These are phyloP conservation scores for Aspergillus novofumigatus DNA, from an alignment of 2,329 filamentous ascomycete species.

Conservation along the genomic window DNA sequence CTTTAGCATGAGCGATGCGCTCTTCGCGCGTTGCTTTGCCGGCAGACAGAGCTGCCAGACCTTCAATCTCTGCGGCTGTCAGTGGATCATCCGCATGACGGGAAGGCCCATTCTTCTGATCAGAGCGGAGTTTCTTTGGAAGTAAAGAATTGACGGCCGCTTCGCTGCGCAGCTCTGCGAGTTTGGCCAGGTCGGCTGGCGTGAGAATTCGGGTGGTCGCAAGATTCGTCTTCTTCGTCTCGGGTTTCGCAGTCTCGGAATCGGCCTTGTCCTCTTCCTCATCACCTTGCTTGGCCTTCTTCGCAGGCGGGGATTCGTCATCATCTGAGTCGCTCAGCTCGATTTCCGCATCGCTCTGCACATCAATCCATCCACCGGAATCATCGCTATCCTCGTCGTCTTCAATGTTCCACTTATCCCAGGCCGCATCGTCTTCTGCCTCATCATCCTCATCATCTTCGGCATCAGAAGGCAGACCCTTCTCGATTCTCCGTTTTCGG, in stretches of 20 bases:
- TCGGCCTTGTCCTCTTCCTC: constrained; percentile 35
- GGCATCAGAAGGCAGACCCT: constrained; percentile 60
- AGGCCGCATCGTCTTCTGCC: constrained; percentile 49
- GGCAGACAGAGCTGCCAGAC: constrained; percentile 65
- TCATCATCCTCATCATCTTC: constrained; percentile 59
- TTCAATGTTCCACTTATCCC: constrained; percentile 60
- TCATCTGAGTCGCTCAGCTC: constrained; percentile 70
- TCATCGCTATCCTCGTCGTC: constrained; percentile 58
- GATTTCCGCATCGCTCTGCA: constrained; percentile 75
- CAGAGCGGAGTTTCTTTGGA: constrained; percentile 39
- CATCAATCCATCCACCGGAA: constrained; percentile 90
- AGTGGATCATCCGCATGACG: constrained; percentile 82
- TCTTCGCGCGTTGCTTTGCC: constrained; percentile 88
- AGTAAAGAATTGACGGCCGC: constrained; percentile 65
- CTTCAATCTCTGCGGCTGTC: constrained; percentile 88
- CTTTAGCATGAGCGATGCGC: constrained; percentile 74
- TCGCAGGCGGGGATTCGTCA: constrained; percentile 58
- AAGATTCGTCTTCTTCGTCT: constrained; percentile 50
- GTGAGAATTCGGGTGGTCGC: constrained; percentile 94
- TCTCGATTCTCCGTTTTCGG: constrained; percentile 65
- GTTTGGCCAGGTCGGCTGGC: constrained; percentile 90
- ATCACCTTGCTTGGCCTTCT: constrained; percentile 57
- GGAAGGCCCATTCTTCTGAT: constrained; percentile 45
- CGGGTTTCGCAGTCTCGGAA: constrained; percentile 31
- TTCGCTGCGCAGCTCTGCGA: constrained; percentile 77